Conservation (phyloP, 1,284 basidiomycete species). For the Fomitopsis schrenkii region DNA sequence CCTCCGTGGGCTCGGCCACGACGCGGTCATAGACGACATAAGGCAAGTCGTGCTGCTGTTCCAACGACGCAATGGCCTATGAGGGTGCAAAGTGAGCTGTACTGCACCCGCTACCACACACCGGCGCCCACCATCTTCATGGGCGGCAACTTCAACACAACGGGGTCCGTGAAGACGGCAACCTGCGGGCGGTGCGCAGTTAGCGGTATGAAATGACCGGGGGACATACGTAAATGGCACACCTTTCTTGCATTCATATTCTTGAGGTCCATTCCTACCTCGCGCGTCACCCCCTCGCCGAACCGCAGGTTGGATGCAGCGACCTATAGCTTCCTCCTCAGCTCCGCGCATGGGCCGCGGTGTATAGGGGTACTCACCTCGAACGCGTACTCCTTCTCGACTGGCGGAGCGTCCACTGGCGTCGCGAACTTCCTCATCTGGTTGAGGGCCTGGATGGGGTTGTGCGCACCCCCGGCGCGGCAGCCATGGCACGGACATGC, state of each 20-base stretch:
- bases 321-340: slow-evolving; percentile 45
- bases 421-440: slow-evolving; percentile 79
- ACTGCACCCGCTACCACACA: slow-evolving; percentile 23
- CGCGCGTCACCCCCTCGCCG: slow-evolving; percentile 84
- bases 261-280: slow-evolving; percentile 93
- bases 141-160: slow-evolving; percentile 77
- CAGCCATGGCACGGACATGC: slow-evolving; percentile 76
- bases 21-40: slow-evolving; percentile 87
- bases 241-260: slow-evolving; percentile 86
- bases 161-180: slow-evolving; percentile 91
- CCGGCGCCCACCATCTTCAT: slow-evolving; percentile 63
- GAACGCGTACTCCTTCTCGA: slow-evolving; percentile 93
- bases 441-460: slow-evolving; percentile 43
- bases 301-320: slow-evolving; percentile 90
- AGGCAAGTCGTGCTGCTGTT: slow-evolving; percentile 66
- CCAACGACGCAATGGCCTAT: slow-evolving; percentile 76
- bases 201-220: background rate
- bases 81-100: background rate
- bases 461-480: slow-evolving; percentile 38
- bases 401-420: slow-evolving; percentile 58
- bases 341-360: background rate
- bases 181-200: slow-evolving; percentile 52
- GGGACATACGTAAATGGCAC: slow-evolving; percentile 5
- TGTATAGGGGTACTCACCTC: slow-evolving; percentile 55
- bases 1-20: slow-evolving; percentile 90